These are phyloP conservation scores for Thielaviopsis populi DNA, from an alignment of 2,329 filamentous ascomycete species.

Conservation along the genomic window DNA sequence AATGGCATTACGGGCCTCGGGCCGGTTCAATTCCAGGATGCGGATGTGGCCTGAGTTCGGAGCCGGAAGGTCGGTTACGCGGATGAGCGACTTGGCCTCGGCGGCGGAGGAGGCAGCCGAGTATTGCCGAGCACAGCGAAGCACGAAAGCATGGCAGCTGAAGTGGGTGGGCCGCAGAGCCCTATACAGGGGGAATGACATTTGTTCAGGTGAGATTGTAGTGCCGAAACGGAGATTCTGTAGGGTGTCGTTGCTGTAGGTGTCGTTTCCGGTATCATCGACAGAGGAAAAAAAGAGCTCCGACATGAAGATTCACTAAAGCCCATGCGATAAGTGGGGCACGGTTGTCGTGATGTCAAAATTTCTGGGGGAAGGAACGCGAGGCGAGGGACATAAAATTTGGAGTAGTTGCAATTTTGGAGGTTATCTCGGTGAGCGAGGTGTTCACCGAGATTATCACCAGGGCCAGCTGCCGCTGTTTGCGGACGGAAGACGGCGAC, in stretches of 20 bases:
- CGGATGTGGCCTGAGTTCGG: slow-evolving; percentile 72
- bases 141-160: neutral
- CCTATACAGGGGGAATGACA: neutral
- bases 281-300: neutral
- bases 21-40: slow-evolving; percentile 75
- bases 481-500: neutral
- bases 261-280: too few species aligned
- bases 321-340: neutral
- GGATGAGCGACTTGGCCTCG: slow-evolving; percentile 39
- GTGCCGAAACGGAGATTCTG: too few species aligned
- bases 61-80: slow-evolving; percentile 59
- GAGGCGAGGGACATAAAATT: neutral
- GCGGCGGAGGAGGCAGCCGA: slow-evolving; percentile 27
- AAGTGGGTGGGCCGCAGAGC: neutral
- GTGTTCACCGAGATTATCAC: neutral
- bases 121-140: slow-evolving; percentile 24
- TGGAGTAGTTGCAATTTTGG: neutral
- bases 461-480: neutral
- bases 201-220: neutral
- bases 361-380: neutral
- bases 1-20: slow-evolving; percentile 76
- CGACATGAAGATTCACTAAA: neutral
- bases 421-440: neutral
- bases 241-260: neutral
- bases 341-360: neutral